Conservation (phyloP, 177 flowering plant species). For the Vitis hybrid region DNA sequence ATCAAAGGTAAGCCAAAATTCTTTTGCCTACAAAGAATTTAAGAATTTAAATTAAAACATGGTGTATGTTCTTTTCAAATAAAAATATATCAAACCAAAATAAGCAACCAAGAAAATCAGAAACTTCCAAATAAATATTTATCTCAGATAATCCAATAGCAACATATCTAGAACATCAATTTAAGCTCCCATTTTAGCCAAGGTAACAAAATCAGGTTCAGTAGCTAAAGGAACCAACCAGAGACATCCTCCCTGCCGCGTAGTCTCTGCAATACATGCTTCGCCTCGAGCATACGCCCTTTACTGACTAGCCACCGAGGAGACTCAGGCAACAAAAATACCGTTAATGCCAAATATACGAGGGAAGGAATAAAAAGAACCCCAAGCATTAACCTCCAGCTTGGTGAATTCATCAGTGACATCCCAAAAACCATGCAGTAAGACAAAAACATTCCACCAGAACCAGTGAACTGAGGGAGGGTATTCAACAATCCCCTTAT, state of each 20-base stretch:
- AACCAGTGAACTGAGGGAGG: slow-evolving; percentile 47
- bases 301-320: slow-evolving; percentile 54
- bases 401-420: slow-evolving; percentile 34
- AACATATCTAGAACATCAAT: too few species aligned
- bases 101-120: slow-evolving; percentile 1
- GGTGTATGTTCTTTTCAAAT: neutral
- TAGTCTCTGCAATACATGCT: slow-evolving; percentile 35
- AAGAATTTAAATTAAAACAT: neutral
- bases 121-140: neutral
- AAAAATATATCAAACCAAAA: neutral
- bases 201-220: too few species aligned
- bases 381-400: slow-evolving; percentile 51
- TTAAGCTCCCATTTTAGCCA: too few species aligned
- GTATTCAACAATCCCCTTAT: slow-evolving; percentile 44
- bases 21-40: neutral
- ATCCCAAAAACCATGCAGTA: slow-evolving; percentile 48
- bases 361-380: slow-evolving; percentile 41
- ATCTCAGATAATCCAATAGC: too few species aligned
- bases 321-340: slow-evolving; percentile 43
- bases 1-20: neutral
- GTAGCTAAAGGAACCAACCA: slow-evolving; percentile 24
- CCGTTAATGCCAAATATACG: slow-evolving; percentile 24
- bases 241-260: slow-evolving; percentile 45
- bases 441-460: slow-evolving; percentile 42
- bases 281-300: slow-evolving; percentile 44